Evolutionary conservation across 2,329 filamentous ascomycete species (phyloP).

Genomic region (Hymenoscyphus albidus): DNA sequence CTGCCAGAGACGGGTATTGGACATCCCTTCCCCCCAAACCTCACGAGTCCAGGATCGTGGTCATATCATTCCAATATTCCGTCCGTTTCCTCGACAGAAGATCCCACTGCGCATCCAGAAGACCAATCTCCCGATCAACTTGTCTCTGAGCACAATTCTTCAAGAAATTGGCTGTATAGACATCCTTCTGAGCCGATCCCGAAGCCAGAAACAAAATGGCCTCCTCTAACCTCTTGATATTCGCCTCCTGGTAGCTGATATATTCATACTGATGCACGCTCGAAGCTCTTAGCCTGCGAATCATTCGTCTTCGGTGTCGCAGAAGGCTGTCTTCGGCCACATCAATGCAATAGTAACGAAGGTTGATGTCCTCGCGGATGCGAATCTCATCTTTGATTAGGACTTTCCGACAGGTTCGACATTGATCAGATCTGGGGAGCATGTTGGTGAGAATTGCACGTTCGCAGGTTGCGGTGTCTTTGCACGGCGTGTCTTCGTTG

Average conservation of each 20-base stretch:
- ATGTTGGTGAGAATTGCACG: not conserved
- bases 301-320: slow-evolving; percentile 4
- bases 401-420: slow-evolving; percentile 5
- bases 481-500: not conserved
- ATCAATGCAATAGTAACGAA: slow-evolving; percentile 1
- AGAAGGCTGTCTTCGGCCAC: not conserved
- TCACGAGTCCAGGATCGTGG: not conserved
- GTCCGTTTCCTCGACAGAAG: not conserved
- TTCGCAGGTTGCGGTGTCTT: not conserved
- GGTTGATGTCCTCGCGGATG: slow-evolving; percentile 1
- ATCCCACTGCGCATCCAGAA: not conserved
- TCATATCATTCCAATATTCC: slow-evolving; percentile 6
- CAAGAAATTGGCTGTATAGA: not conserved
- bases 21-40: no score
- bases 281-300: not conserved
- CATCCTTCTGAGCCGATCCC: not conserved
- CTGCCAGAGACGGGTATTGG: not conserved
- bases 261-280: slow-evolving; percentile 1
- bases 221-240: not conserved
- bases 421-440: not conserved
- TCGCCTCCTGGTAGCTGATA: not conserved
- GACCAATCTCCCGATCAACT: slow-evolving; percentile 6
- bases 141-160: slow-evolving; percentile 3
- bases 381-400: not conserved
- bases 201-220: slow-evolving; percentile 5